These are phyloP conservation scores for Trichoderma atrobrunneum DNA, from an alignment of 2,329 filamentous ascomycete genomes.

Conservation along the genomic window DNA sequence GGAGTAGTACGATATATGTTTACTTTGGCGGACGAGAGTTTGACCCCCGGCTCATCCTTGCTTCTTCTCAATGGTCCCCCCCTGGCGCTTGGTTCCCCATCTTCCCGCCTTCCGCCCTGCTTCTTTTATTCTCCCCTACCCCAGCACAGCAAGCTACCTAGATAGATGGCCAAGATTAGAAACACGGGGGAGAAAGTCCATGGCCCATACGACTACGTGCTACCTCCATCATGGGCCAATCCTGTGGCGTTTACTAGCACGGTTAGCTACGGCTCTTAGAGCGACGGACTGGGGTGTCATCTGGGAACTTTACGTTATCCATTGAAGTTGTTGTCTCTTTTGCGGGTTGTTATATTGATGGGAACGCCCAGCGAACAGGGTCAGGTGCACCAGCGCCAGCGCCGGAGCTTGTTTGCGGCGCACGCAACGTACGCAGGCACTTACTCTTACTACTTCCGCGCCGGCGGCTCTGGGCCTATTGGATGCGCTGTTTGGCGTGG, in stretches of 20 bases:
- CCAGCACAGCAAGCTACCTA: background rate
- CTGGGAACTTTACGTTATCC: constrained; percentile 3
- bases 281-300: background rate
- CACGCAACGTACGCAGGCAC: background rate
- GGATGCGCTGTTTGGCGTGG: background rate
- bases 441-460: background rate
- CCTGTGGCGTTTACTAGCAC: constrained; percentile 10
- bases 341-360: background rate
- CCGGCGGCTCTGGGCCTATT: background rate
- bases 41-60: background rate
- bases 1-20: constrained; percentile 12
- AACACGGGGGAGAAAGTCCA: background rate
- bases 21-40: background rate
- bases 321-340: background rate
- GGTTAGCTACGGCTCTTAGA: constrained; percentile 16
- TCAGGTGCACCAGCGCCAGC: constrained; percentile 15
- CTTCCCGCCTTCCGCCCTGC: constrained; percentile 5
- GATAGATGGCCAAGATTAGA: constrained; percentile 9
- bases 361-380: background rate
- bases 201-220: background rate
- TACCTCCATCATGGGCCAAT: background rate
- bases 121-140: background rate
- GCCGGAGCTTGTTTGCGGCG: background rate
- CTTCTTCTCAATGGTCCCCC: background rate
- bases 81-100: background rate